Evolutionary conservation across 208 protist species (phyloP).

Genomic region (Leishmania tropica): DNA sequence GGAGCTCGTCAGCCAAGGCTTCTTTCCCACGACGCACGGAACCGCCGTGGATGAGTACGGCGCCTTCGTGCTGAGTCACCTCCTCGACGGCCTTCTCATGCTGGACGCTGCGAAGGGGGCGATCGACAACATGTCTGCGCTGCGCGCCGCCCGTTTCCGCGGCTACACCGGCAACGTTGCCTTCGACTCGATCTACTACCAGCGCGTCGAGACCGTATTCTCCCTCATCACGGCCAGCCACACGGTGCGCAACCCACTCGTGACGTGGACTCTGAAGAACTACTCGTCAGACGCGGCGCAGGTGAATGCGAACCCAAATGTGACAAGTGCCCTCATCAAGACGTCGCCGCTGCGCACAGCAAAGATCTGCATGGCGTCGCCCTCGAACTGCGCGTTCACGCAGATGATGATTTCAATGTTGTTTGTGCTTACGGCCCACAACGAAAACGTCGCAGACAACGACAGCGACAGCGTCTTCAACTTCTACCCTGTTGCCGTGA

Average conservation of each 20-base stretch:
- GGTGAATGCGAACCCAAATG: constrained; percentile 37
- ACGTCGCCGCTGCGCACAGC: constrained; percentile 62
- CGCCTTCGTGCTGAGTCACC: constrained; percentile 80
- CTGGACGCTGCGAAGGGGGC: constrained; percentile 38
- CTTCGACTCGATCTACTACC: constrained; percentile 73
- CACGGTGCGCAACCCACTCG: constrained; percentile 47
- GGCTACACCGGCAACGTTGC: constrained; percentile 77
- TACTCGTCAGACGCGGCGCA: constrained; percentile 36
- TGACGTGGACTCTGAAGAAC: constrained; percentile 58
- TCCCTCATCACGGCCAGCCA: constrained; percentile 53
- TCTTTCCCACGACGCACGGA: constrained; percentile 30
- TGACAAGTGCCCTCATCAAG: constrained; percentile 46
- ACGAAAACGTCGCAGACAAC: constrained; percentile 31
- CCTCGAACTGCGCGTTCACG: constrained; percentile 53
- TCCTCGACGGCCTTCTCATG: constrained; percentile 77
- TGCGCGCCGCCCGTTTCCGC: constrained; percentile 56
- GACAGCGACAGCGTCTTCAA: constrained; percentile 36
- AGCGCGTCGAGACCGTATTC: constrained; percentile 63
- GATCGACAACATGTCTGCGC: constrained; percentile 33
- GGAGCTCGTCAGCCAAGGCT: constrained; percentile 45
- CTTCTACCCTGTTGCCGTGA: constrained; percentile 66
- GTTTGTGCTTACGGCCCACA: constrained; percentile 57
- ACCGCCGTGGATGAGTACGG: constrained; percentile 64
- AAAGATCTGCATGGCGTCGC: constrained; percentile 77
- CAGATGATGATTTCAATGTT: constrained; percentile 63